These are phyloP conservation scores for Heliosperma pusillum DNA, from an alignment of 148 eudicot species.

Conservation along the genomic window DNA sequence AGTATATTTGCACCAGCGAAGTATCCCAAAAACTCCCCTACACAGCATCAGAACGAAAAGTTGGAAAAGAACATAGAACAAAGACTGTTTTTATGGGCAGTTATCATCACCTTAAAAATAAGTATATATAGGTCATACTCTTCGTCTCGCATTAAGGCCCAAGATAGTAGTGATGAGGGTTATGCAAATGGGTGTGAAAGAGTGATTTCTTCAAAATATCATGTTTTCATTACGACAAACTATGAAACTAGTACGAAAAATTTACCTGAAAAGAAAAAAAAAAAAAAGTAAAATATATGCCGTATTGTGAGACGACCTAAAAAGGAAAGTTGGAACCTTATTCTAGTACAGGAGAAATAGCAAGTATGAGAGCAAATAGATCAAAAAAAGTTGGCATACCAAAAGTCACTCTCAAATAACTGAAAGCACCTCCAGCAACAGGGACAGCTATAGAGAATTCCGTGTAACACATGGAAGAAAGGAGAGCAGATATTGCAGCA, in stretches of 20 bases:
- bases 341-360: not conserved
- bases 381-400: conserved; percentile 38
- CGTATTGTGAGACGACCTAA: not conserved
- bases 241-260: no score
- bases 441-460: conserved; percentile 72
- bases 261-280: not conserved
- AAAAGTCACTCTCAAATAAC: conserved; percentile 74
- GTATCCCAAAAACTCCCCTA: conserved; percentile 80
- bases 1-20: conserved; percentile 79
- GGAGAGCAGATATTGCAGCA: conserved; percentile 66
- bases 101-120: conserved; percentile 4
- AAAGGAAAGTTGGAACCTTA: not conserved
- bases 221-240: no score
- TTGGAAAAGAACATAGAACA: conserved; percentile 10
- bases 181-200: no score
- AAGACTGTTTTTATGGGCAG: not conserved
- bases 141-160: not conserved
- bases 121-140: not conserved
- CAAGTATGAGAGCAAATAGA: conserved; percentile 4
- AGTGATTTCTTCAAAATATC: no score
- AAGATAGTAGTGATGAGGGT: no score
- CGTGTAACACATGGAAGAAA: conserved; percentile 75
- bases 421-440: conserved; percentile 85
- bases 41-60: conserved; percentile 11
- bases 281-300: not conserved